A percentile compares a stretch with the other conserved stretches of the same genome.
Conservation (phyloP, 2,329 filamentous ascomycete genomes). For the Hortaea sp. region DNA sequence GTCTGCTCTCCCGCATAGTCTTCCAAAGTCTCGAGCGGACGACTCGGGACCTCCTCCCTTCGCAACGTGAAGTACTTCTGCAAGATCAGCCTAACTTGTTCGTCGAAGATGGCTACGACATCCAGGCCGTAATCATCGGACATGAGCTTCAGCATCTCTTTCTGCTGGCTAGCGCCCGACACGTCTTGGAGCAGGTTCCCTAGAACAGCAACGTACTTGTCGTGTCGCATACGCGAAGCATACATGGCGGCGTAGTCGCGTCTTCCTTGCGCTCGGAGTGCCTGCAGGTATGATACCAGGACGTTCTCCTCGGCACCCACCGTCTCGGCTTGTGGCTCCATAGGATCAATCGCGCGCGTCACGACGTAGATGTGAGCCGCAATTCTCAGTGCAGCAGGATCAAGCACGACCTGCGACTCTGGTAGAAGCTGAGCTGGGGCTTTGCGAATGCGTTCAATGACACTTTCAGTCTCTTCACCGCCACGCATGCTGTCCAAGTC, state of each 20-base stretch:
- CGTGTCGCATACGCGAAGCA: slow-evolving; percentile 62
- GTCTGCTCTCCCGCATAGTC: slow-evolving; percentile 30
- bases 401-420: slow-evolving; percentile 26
- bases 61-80: neutral
- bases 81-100: slow-evolving; percentile 42
- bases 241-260: slow-evolving; percentile 79
- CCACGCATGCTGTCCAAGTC: slow-evolving; percentile 23
- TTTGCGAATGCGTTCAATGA: slow-evolving; percentile 13
- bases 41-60: neutral
- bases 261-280: slow-evolving; percentile 61
- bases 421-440: slow-evolving; percentile 2
- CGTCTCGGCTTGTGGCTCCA: slow-evolving; percentile 33
- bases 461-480: slow-evolving; percentile 10
- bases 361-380: slow-evolving; percentile 51
- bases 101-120: slow-evolving; percentile 60
- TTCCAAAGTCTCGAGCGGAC: slow-evolving; percentile 38
- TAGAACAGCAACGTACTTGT: slow-evolving; percentile 59
- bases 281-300: slow-evolving; percentile 71
- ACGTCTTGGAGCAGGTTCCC: slow-evolving; percentile 69
- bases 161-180: slow-evolving; percentile 53
- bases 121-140: slow-evolving; percentile 59
- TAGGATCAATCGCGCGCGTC: slow-evolving; percentile 41
- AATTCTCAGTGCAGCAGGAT: slow-evolving; percentile 36
- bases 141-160: slow-evolving; percentile 64
- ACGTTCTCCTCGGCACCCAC: slow-evolving; percentile 58